phyloP scores from a whole-genome alignment of 352 stramenopile species.

The Aphanomyces invadans region DNA sequence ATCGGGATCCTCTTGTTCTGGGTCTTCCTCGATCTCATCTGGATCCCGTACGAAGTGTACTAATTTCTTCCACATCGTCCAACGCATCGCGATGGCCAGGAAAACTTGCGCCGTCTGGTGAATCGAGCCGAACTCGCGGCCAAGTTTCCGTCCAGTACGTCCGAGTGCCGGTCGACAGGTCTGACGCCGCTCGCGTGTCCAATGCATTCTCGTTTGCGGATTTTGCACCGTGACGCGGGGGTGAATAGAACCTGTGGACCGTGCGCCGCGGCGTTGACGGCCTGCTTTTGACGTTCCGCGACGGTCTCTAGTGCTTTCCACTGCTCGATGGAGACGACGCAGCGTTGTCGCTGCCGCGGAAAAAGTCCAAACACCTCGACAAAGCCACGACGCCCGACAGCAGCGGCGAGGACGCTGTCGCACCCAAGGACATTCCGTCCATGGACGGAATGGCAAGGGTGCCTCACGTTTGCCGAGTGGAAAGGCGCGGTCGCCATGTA shows the following conservation, averaged over 20 bases:
- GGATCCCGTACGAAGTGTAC: slow-evolving; percentile 1
- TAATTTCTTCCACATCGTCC: too few relatives aligned
- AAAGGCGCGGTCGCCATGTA: slow-evolving; percentile 66
- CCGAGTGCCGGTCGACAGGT: too few relatives aligned
- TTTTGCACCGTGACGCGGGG: too few relatives aligned
- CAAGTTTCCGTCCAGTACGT: slow-evolving; percentile 57
- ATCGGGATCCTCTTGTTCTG: slow-evolving; percentile 13
- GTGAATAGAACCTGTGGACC: slow-evolving; percentile 55
- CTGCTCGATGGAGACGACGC: slow-evolving; percentile 40
- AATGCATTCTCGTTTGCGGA: too few relatives aligned
- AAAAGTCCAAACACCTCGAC: too few relatives aligned
- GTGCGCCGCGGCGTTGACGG: slow-evolving; percentile 65
- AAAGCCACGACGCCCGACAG: too few relatives aligned
- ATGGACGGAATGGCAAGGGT: slow-evolving; percentile 60
- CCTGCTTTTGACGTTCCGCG: slow-evolving; percentile 69
- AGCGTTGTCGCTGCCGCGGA: too few relatives aligned
- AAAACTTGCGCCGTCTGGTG: slow-evolving; percentile 75
- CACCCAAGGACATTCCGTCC: too few relatives aligned
- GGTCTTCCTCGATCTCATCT: background rate
- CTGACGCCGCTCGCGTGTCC: too few relatives aligned
- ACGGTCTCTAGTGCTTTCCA: slow-evolving; percentile 58
- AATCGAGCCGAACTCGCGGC: slow-evolving; percentile 77
- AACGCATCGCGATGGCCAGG: too few relatives aligned
- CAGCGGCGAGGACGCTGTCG: too few relatives aligned
- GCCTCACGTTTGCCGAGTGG: slow-evolving; percentile 83